phyloP scores from a whole-genome alignment of 2,329 filamentous ascomycete species.

The Mariannaea sp. region DNA sequence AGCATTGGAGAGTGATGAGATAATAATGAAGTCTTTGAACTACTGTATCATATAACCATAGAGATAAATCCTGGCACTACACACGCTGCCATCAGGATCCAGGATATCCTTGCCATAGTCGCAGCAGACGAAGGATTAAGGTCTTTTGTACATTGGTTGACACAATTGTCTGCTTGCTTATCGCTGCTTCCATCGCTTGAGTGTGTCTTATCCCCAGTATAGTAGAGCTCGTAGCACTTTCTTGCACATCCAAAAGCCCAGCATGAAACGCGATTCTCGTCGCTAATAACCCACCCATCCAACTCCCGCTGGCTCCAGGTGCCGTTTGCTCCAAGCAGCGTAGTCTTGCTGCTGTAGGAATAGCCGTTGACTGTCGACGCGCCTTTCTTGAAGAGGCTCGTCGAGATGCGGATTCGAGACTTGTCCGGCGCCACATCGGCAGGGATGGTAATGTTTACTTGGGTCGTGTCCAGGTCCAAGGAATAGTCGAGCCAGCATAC shows the following conservation, averaged over 20 bases:
- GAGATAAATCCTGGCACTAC: neutral
- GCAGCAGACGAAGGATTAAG: slow-evolving; percentile 18
- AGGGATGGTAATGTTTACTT: slow-evolving; percentile 34
- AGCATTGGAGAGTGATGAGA: too few species aligned
- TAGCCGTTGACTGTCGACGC: slow-evolving; percentile 22
- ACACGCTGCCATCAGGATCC: neutral
- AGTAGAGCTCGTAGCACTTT: slow-evolving; percentile 26
- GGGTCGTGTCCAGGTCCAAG: slow-evolving; percentile 19
- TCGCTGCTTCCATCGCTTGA: slow-evolving; percentile 20
- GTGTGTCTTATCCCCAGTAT: slow-evolving; percentile 22
- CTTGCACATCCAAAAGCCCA: slow-evolving; percentile 29
- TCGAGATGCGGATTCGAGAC: slow-evolving; percentile 22
- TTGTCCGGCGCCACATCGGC: slow-evolving; percentile 30
- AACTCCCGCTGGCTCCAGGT: slow-evolving; percentile 33
- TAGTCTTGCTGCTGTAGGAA: slow-evolving; percentile 24
- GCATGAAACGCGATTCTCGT: slow-evolving; percentile 27
- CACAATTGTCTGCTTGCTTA: slow-evolving; percentile 21
- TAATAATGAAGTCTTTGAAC: neutral
- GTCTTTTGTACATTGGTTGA: slow-evolving; percentile 24
- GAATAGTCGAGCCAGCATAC: slow-evolving; percentile 29
- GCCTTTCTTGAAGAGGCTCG: slow-evolving; percentile 22
- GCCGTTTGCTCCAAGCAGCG: slow-evolving; percentile 26
- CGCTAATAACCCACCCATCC: slow-evolving; percentile 26
- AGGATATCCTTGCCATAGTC: neutral
- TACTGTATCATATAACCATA: neutral